phyloP scores from a whole-genome alignment of 1,284 basidiomycete species.

The Mycena citricolor region DNA sequence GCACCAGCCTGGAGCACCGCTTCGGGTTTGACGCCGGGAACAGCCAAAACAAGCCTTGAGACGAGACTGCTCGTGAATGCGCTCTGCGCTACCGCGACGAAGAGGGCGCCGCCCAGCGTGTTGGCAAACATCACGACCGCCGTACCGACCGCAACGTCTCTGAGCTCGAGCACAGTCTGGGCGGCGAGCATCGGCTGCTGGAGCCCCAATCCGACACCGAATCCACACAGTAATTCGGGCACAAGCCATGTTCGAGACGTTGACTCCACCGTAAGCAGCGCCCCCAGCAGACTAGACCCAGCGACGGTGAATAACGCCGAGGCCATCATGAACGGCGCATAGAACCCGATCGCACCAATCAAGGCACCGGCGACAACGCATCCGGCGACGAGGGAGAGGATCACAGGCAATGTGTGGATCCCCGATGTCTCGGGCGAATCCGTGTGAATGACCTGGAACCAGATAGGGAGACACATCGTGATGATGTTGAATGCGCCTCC shows the following conservation, averaged over 20 bases:
- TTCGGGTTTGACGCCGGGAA: conserved; percentile 10
- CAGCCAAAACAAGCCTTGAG: conserved; percentile 3
- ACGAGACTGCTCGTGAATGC: conserved; percentile 6
- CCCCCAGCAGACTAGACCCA: neutral
- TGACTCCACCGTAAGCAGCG: neutral
- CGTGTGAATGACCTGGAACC: conserved; percentile 2
- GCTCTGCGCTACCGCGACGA: conserved; percentile 11
- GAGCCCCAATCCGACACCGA: conserved; percentile 14
- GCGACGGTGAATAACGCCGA: neutral
- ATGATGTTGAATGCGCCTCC: conserved; percentile 2
- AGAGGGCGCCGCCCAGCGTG: conserved; percentile 17
- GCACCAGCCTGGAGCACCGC: conserved; percentile 8
- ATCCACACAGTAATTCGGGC: neutral
- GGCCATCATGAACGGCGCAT: neutral
- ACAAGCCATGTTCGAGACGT: neutral
- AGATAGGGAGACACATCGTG: conserved; percentile 1
- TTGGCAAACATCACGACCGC: conserved; percentile 15
- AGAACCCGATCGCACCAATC: neutral
- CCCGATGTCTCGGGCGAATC: neutral
- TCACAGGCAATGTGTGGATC: neutral
- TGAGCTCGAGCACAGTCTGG: conserved; percentile 13
- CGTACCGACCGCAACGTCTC: conserved; percentile 12
- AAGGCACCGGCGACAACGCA: neutral
- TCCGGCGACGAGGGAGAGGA: neutral
- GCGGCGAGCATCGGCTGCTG: conserved; percentile 16